Conservation (phyloP, 495 filamentous ascomycete species). For the Hyphodiscus hymeniophilus region DNA sequence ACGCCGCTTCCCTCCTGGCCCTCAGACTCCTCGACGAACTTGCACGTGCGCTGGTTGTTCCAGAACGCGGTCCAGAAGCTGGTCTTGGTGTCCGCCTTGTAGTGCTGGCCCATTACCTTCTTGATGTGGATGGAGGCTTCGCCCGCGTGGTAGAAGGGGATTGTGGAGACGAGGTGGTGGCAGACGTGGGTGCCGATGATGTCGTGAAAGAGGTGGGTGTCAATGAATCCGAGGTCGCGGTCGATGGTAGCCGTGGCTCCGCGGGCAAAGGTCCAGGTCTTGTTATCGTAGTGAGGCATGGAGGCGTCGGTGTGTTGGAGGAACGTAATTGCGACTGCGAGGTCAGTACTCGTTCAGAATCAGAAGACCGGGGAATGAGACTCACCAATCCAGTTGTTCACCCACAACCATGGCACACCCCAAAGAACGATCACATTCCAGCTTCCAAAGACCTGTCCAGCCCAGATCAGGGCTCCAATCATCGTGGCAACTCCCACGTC, state of each 20-base stretch:
- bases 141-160: slow-evolving; percentile 66
- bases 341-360: slow-evolving; percentile 10
- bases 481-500: slow-evolving; percentile 49
- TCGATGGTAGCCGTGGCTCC: slow-evolving; percentile 63
- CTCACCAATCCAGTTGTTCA: slow-evolving; percentile 53
- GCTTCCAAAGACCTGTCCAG: slow-evolving; percentile 36
- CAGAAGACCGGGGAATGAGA: slow-evolving; percentile 2
- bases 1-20: slow-evolving; percentile 39
- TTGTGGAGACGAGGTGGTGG: slow-evolving; percentile 58
- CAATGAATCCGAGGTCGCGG: slow-evolving; percentile 62
- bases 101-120: slow-evolving; percentile 55
- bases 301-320: slow-evolving; percentile 63
- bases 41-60: slow-evolving; percentile 38
- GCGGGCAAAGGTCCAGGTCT: slow-evolving; percentile 58
- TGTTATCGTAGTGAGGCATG: slow-evolving; percentile 55
- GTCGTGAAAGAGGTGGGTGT: slow-evolving; percentile 61
- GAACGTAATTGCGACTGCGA: slow-evolving; percentile 53
- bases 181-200: slow-evolving; percentile 67
- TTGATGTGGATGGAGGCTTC: slow-evolving; percentile 61
- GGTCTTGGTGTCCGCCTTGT: slow-evolving; percentile 43
- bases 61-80: slow-evolving; percentile 39
- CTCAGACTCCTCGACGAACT: slow-evolving; percentile 41
- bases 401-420: slow-evolving; percentile 49
- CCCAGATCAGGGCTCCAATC: slow-evolving; percentile 34
- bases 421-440: slow-evolving; percentile 44